A percentile compares a stretch with the other conserved stretches of the same genome.
Conservation (phyloP, 106 monocot genomes). For the Dendrobium officinale region DNA sequence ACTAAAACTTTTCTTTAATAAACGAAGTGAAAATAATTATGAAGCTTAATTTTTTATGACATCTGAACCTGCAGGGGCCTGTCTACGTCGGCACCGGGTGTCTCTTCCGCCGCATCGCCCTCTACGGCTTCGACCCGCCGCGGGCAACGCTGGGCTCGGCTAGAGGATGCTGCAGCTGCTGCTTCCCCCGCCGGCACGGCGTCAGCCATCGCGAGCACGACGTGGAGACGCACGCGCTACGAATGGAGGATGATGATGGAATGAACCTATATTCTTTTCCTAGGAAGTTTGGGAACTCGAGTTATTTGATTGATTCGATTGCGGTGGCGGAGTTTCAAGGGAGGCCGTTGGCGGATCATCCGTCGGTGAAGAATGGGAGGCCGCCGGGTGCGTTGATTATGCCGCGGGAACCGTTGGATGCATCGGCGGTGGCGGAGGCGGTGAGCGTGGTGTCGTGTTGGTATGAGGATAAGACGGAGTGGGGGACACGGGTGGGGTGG, state of each 20-base stretch:
- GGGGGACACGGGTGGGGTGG: conserved; percentile 73
- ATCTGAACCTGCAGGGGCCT: conserved; percentile 51
- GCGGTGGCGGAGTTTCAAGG: conserved; percentile 68
- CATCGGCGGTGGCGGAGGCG: conserved; percentile 71
- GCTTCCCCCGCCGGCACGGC: conserved; percentile 24
- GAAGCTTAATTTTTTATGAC: neutral
- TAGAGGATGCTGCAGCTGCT: conserved; percentile 34
- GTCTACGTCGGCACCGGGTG: conserved; percentile 97
- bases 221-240: conserved; percentile 52
- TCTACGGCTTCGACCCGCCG: conserved; percentile 96
- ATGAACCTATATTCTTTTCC: conserved; percentile 55
- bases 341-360: conserved; percentile 68
- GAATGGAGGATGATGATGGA: conserved; percentile 59
- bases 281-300: conserved; percentile 87
- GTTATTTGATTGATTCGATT: conserved; percentile 57
- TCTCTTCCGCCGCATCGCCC: conserved; percentile 87
- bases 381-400: conserved; percentile 45
- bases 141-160: conserved; percentile 28
- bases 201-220: conserved; percentile 5
- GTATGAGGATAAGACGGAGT: conserved; percentile 86
- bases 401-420: conserved; percentile 57
- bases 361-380: conserved; percentile 55
- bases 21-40: neutral
- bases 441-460: conserved; percentile 70
- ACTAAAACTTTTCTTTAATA: no score